Conservation (phyloP, 2,329 filamentous ascomycete genomes). For the Coleophoma cylindrospora region DNA sequence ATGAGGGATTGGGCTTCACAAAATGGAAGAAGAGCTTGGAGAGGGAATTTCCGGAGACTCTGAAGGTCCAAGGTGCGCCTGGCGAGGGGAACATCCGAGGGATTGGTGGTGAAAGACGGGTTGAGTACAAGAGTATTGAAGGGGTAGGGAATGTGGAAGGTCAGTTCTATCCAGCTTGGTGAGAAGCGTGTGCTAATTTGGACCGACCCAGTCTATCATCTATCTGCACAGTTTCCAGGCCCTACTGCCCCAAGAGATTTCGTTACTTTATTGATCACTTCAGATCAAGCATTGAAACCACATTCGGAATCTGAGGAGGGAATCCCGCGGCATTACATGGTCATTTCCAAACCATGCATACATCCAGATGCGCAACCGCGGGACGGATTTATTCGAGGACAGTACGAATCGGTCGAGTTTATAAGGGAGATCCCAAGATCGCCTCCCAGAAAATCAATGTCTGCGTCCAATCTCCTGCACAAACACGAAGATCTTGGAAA, state of each 20-base stretch:
- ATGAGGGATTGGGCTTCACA: constrained; percentile 71
- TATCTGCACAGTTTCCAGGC: constrained; percentile 85
- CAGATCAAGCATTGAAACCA: constrained; percentile 28
- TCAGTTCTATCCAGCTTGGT: constrained; percentile 24
- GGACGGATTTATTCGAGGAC: constrained; percentile 72
- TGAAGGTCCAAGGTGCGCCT: constrained; percentile 65
- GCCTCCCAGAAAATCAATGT: constrained; percentile 34
- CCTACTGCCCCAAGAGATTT: constrained; percentile 88
- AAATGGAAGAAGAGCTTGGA: constrained; percentile 74
- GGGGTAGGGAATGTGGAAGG: constrained; percentile 60
- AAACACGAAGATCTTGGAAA: constrained; percentile 29
- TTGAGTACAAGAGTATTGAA: constrained; percentile 56
- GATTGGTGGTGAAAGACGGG: constrained; percentile 72
- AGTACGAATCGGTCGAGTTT: constrained; percentile 88
- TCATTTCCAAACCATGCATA: constrained; percentile 78
- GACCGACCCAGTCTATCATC: constrained; percentile 62
- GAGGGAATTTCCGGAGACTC: constrained; percentile 73
- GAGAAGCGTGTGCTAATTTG: constrained; percentile 1
- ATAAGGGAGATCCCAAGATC: constrained; percentile 73
- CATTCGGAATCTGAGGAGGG: constrained; percentile 21
- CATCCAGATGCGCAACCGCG: constrained; percentile 69
- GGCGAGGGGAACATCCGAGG: constrained; percentile 75
- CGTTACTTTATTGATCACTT: constrained; percentile 71
- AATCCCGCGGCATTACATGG: constrained; percentile 68
- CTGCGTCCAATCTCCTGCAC: constrained; percentile 36